A percentile compares a stretch with the other conserved stretches of the same genome.
Conservation (phyloP, 179 eudicot species). For the Patellifolia procumbens region DNA sequence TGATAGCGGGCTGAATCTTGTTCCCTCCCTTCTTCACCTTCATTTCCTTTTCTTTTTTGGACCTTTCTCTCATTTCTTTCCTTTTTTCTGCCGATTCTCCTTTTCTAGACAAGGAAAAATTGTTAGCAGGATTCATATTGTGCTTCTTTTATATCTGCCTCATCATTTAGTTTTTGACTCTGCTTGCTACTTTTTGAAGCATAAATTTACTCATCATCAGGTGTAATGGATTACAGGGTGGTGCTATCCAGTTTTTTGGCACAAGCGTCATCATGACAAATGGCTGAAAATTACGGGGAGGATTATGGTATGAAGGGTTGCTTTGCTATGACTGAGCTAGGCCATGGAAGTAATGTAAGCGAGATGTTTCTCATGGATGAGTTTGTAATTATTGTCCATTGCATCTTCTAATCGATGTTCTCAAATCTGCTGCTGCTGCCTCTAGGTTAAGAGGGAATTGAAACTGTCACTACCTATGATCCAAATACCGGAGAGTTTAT, state of each 20-base stretch:
- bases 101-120: not conserved
- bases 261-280: slow-evolving; percentile 96
- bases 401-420: not conserved
- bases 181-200: not conserved
- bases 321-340: slow-evolving; percentile 98
- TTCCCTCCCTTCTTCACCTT: not conserved
- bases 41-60: not conserved
- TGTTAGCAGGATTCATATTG: not conserved
- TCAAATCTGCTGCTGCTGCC: slow-evolving; percentile 6
- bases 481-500: slow-evolving; percentile 68
- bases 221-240: slow-evolving; percentile 59
- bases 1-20: not conserved
- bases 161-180: not conserved
- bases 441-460: slow-evolving; percentile 94
- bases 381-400: not conserved
- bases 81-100: not conserved
- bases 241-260: slow-evolving; percentile 92
- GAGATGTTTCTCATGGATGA: slow-evolving; percentile 7
- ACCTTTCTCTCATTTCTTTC: not conserved
- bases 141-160: not conserved
- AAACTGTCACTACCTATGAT: slow-evolving; percentile 86
- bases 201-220: not conserved
- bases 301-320: slow-evolving; percentile 76
- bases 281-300: slow-evolving; percentile 79
- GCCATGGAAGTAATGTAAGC: slow-evolving; percentile 99